These are phyloP conservation scores for Tolypocladium cylindrosporum DNA, from an alignment of 2,329 filamentous ascomycete species.

Conservation along the genomic window DNA sequence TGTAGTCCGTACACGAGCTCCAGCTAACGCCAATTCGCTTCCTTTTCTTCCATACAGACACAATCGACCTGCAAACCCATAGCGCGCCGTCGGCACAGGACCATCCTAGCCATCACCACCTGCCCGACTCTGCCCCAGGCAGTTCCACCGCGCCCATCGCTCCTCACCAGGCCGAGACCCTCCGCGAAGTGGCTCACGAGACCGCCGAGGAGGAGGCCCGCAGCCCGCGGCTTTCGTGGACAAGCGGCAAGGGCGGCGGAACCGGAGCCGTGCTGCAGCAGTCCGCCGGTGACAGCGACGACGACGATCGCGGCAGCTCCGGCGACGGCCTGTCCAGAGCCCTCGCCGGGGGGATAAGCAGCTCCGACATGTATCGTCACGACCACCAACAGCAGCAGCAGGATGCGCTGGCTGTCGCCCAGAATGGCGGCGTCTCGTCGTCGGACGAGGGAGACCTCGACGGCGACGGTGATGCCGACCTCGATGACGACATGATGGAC, in stretches of 20 bases:
- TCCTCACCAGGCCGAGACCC: slow-evolving; percentile 76
- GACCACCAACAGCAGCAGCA: slow-evolving; percentile 34
- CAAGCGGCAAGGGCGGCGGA: slow-evolving; percentile 28
- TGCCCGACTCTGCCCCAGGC: slow-evolving; percentile 26
- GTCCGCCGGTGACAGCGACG: slow-evolving; percentile 33
- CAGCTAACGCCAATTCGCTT: slow-evolving; percentile 1
- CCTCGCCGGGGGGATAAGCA: slow-evolving; percentile 8
- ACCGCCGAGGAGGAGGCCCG: slow-evolving; percentile 60
- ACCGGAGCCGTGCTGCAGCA: slow-evolving; percentile 26
- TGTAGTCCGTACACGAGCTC: slow-evolving; percentile 3
- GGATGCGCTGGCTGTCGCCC: slow-evolving; percentile 49
- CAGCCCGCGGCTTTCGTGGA: slow-evolving; percentile 51
- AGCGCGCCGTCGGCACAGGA: slow-evolving; percentile 75
- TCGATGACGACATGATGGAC: slow-evolving; percentile 94
- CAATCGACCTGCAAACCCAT: slow-evolving; percentile 86
- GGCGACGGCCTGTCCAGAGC: slow-evolving; percentile 2
- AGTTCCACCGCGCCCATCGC: slow-evolving; percentile 43
- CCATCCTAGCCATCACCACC: slow-evolving; percentile 36
- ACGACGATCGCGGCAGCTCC: slow-evolving; percentile 14
- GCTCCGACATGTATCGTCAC: slow-evolving; percentile 21
- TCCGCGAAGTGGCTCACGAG: slow-evolving; percentile 73
- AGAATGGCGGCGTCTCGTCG: slow-evolving; percentile 47
- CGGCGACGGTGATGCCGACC: slow-evolving; percentile 55
- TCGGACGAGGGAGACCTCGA: slow-evolving; percentile 55
- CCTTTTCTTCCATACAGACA: slow-evolving; percentile 47